Evolutionary conservation across 2,329 filamentous ascomycete genomes (phyloP).

Genomic region (Epichloe typhina): DNA sequence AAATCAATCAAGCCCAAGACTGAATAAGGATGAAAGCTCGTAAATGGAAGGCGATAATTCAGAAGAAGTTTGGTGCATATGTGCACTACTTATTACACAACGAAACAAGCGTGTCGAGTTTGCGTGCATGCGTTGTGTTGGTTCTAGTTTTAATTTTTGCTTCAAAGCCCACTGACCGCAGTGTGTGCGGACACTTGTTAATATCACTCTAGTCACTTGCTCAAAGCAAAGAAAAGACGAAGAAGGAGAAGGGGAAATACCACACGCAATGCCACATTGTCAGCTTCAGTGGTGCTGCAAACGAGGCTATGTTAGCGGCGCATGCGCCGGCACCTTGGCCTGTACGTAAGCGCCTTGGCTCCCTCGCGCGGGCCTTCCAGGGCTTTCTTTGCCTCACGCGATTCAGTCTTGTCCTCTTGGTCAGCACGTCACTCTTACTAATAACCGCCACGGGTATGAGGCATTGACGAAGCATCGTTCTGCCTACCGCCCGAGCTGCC

Average conservation of each 20-base stretch:
- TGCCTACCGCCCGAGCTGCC: slow-evolving; percentile 1
- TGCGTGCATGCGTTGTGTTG: neutral
- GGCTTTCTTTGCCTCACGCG: slow-evolving; percentile 2
- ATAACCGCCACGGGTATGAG: neutral
- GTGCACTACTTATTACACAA: neutral
- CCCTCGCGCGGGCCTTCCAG: slow-evolving; percentile 5
- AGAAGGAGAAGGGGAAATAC: too few relatives aligned
- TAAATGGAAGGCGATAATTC: neutral
- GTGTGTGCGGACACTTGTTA: neutral
- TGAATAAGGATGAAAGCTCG: slow-evolving; percentile 15
- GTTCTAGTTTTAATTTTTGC: neutral
- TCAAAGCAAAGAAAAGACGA: too few relatives aligned
- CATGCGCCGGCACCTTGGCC: neutral
- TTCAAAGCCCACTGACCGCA: neutral
- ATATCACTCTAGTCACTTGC: too few relatives aligned
- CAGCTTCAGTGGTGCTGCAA: neutral
- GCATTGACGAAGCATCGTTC: slow-evolving; percentile 5
- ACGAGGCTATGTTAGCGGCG: neutral
- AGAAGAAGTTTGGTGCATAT: slow-evolving; percentile 7
- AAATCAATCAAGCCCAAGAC: slow-evolving; percentile 34
- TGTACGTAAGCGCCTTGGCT: slow-evolving; percentile 4
- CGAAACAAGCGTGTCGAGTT: neutral
- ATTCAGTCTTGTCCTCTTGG: neutral
- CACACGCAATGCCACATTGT: neutral
- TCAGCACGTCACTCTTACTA: neutral